A percentile compares a stretch with the other conserved stretches of the same genome.
These are phyloP conservation scores for Populus davidiana DNA, from an alignment of 345 rosid species.

Conservation along the genomic window DNA sequence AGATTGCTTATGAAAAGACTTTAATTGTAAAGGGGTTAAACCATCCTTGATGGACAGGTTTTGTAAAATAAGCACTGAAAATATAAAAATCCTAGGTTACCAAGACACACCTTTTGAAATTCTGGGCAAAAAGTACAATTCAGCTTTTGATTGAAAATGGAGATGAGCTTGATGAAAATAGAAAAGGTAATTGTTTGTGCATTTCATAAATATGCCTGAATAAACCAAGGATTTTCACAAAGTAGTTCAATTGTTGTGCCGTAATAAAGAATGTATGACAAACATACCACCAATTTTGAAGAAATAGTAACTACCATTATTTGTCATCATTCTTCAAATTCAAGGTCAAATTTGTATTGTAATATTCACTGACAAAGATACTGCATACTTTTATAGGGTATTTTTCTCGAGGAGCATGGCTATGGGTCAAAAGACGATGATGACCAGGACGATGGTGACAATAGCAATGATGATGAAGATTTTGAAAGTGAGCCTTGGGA, in stretches of 20 bases:
- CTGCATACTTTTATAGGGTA: slow-evolving; percentile 22
- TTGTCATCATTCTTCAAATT: neutral
- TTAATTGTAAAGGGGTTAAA: neutral
- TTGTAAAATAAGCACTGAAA: neutral
- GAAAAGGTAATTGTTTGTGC: neutral
- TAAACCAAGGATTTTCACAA: neutral
- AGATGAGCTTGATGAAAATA: neutral
- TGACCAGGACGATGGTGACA: neutral
- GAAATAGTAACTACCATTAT: neutral
- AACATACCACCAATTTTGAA: neutral
- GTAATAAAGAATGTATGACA: neutral
- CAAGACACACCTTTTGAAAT: neutral
- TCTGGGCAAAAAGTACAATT: neutral
- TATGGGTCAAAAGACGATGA: slow-evolving; percentile 31
- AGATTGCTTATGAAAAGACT: neutral
- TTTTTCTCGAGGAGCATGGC: slow-evolving; percentile 21
- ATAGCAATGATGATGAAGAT: slow-evolving; percentile 9
- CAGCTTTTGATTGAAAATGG: neutral
- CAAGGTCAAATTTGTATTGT: neutral
- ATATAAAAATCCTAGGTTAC: neutral
- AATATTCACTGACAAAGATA: neutral
- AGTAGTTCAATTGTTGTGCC: neutral
- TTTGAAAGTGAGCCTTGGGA: slow-evolving; percentile 41
- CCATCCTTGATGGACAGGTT: neutral
- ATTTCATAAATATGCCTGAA: neutral